Evolutionary conservation across 352 stramenopile genomes (phyloP).

Genomic region (Globisporangium heterothallicum): DNA sequence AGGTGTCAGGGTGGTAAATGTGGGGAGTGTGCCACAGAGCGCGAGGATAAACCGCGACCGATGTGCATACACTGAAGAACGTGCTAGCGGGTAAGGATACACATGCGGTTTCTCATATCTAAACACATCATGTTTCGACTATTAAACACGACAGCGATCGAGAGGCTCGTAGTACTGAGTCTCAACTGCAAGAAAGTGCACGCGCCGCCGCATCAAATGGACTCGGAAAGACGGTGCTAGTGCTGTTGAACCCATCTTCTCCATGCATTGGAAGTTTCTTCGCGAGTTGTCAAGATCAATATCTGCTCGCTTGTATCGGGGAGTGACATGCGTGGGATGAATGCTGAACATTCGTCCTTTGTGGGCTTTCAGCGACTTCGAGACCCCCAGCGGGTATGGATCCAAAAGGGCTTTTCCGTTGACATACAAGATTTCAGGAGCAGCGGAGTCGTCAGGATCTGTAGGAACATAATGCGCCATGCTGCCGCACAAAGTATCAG

Average conservation of each 20-base stretch:
- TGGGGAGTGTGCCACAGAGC: too few relatives aligned
- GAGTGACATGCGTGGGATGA: constrained; percentile 5
- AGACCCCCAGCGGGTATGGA: constrained; percentile 25
- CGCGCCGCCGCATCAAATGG: constrained; percentile 20
- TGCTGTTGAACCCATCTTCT: constrained; percentile 10
- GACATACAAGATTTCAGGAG: constrained; percentile 44
- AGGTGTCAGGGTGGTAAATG: too few relatives aligned
- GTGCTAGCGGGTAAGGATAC: too few relatives aligned
- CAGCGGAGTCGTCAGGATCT: constrained; percentile 8
- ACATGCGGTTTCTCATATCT: too few relatives aligned
- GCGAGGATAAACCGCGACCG: too few relatives aligned
- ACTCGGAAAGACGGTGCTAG: constrained; percentile 13
- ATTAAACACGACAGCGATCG: constrained; percentile 11
- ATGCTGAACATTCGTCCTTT: constrained; percentile 6
- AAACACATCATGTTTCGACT: too few relatives aligned
- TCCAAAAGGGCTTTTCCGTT: constrained; percentile 54
- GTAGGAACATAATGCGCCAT: constrained; percentile 55
- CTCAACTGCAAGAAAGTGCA: constrained; percentile 21
- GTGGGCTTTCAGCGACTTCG: background rate
- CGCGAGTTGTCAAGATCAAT: background rate
- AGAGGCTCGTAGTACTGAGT: constrained; percentile 17
- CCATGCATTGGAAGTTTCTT: constrained; percentile 8
- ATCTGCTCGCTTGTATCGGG: background rate
- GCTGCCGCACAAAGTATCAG: constrained; percentile 57
- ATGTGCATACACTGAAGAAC: too few relatives aligned